These are phyloP conservation scores for Hyaloscypha bicolor DNA, from an alignment of 495 filamentous ascomycete species.

Conservation along the genomic window DNA sequence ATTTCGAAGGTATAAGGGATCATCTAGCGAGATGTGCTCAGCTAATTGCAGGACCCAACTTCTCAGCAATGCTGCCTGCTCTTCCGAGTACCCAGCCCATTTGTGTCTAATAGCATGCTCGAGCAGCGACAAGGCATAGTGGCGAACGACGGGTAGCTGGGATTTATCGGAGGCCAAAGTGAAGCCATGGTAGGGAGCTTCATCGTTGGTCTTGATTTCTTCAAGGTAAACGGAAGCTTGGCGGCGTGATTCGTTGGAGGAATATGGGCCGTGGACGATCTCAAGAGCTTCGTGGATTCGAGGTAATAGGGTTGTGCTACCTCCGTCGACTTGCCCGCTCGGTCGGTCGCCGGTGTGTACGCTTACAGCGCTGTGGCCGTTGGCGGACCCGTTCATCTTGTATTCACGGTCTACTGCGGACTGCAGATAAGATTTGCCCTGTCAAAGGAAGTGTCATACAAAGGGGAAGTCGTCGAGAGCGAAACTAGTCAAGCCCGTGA, in stretches of 20 bases:
- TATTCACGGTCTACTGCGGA: not conserved
- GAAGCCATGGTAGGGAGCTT: conserved; percentile 86
- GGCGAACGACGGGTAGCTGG: conserved; percentile 79
- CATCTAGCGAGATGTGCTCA: conserved; percentile 66
- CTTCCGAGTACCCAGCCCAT: conserved; percentile 68
- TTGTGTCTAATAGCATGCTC: conserved; percentile 85
- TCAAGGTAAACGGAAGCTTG: conserved; percentile 85
- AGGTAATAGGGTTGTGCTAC: conserved; percentile 29
- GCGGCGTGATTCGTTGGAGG: conserved; percentile 80
- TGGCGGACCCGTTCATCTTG: conserved; percentile 29
- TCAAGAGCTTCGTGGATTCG: conserved; percentile 81
- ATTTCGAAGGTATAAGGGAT: conserved; percentile 84
- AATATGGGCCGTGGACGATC: conserved; percentile 80
- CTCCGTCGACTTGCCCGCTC: conserved; percentile 18
- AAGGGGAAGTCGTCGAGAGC: not conserved
- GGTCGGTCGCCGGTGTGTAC: not conserved
- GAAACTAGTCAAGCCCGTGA: conserved; percentile 21
- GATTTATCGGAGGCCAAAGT: conserved; percentile 71
- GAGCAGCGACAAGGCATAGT: conserved; percentile 89
- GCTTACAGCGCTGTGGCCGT: conserved; percentile 20
- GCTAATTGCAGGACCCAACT: conserved; percentile 78
- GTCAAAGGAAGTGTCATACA: not conserved
- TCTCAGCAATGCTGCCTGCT: conserved; percentile 66
- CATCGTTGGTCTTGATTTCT: conserved; percentile 70
- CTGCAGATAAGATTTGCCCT: not conserved